Evolutionary conservation across 495 filamentous ascomycete genomes (phyloP).

Genomic region (Penicillium macrosclerotiorum): DNA sequence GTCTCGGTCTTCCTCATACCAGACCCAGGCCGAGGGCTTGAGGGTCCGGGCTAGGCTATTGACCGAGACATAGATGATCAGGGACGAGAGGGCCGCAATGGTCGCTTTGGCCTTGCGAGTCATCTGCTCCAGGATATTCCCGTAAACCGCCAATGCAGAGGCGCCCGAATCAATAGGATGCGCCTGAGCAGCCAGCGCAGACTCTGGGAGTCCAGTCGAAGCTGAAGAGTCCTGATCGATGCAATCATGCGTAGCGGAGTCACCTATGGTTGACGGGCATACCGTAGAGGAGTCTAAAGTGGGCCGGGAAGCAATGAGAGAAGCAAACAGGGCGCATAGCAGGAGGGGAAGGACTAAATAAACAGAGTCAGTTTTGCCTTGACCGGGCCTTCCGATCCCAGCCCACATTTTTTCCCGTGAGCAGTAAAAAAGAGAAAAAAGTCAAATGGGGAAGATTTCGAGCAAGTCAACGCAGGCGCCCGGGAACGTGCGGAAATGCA

Average conservation of each 20-base stretch:
- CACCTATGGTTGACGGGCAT: constrained; percentile 14
- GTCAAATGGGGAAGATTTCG: constrained; percentile 4
- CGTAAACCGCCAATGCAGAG: constrained; percentile 19
- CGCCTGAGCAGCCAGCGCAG: constrained; percentile 17
- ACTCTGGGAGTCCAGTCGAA: constrained; percentile 9
- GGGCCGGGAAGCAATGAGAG: constrained; percentile 17
- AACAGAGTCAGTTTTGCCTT: constrained; percentile 9
- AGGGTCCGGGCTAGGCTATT: constrained; percentile 37
- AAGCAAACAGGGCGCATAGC: constrained; percentile 12
- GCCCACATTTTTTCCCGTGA: constrained; percentile 12
- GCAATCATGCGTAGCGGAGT: constrained; percentile 8
- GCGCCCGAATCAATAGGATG: not conserved
- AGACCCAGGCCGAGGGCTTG: constrained; percentile 35
- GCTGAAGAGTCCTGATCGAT: constrained; percentile 5
- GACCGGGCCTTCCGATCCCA: constrained; percentile 29
- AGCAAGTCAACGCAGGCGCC: constrained; percentile 16
- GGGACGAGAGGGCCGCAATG: constrained; percentile 39
- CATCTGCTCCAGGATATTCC: constrained; percentile 39
- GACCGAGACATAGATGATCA: constrained; percentile 48
- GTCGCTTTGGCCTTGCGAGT: constrained; percentile 36
- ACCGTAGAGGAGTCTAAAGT: constrained; percentile 13
- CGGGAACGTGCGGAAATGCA: constrained; percentile 31
- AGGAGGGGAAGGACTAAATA: constrained; percentile 18
- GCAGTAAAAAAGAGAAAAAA: constrained; percentile 9
- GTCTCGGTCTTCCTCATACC: constrained; percentile 50